Evolutionary conservation across 768 basidiomycete species (phyloP).

Genomic region (Candolleomyces eurysporus): DNA sequence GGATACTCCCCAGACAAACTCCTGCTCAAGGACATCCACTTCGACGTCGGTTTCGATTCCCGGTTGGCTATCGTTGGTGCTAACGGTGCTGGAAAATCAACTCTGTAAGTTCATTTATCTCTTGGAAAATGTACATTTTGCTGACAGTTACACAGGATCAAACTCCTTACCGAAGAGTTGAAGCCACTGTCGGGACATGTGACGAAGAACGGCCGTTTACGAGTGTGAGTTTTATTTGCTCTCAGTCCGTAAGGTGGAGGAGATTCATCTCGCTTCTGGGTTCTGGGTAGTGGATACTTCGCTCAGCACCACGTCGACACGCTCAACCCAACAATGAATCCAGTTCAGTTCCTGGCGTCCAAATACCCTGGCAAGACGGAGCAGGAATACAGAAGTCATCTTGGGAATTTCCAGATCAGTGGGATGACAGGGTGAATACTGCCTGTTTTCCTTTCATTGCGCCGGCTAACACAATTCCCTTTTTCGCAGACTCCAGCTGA

Average conservation of each 20-base stretch:
- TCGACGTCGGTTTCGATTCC: conserved; percentile 93
- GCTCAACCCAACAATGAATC: conserved; percentile 78
- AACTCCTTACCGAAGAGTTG: conserved; percentile 84
- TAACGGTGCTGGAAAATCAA: conserved; percentile 96
- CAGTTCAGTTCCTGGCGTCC: conserved; percentile 89
- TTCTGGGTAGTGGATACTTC: conserved; percentile 70
- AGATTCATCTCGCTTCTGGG: background rate
- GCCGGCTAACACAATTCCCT: background rate
- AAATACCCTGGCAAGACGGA: conserved; percentile 93
- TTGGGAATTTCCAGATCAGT: conserved; percentile 97
- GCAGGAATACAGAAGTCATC: conserved; percentile 93
- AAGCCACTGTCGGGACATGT: conserved; percentile 75
- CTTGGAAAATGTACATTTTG: background rate
- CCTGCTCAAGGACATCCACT: conserved; percentile 75
- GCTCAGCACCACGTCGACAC: conserved; percentile 97
- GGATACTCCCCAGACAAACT: conserved; percentile 79
- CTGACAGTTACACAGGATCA: conserved; percentile 59
- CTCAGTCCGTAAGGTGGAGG: too few relatives aligned
- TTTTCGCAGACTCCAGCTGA: conserved; percentile 66
- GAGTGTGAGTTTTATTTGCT: conserved; percentile 56
- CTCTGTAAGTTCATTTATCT: conserved; percentile 51
- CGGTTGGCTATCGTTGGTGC: conserved; percentile 94
- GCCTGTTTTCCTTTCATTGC: background rate
- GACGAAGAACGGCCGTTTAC: conserved; percentile 86
- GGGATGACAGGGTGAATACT: conserved; percentile 80